Evolutionary conservation across 768 basidiomycete genomes (phyloP), one percentile per base, ranked within the genome.

Genomic region (Thelephora aurantiotincta): DNA sequence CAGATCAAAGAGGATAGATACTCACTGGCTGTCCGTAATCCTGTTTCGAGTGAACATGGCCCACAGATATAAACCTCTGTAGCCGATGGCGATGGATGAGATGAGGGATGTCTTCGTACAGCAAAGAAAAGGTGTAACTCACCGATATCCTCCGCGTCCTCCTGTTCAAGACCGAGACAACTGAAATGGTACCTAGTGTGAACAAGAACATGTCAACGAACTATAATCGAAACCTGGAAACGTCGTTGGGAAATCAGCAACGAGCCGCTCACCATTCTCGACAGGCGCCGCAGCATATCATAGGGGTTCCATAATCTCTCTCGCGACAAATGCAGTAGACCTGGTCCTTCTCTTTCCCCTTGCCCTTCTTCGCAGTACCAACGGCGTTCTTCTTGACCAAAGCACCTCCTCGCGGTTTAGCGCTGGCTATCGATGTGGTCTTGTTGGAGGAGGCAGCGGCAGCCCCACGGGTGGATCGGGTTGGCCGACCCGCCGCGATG

Each of bases 121-220:
- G 49, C 44, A 44, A 49, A 50, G 44, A 45, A 42, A 26, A 12
- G 35, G 18, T 16, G 48, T 49, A 11, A 75, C 85, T 69, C 61
- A 87, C 85, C 75, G 61, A 91, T 82, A 59, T 85, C 80, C 57
- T 79, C 79, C 7, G 87, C 87, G 53, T 80, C 72, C 45, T 70
- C 64, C 53, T 76, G 74, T 49, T 61, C 69, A 43, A 90, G 60
- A 50, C 74, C 65, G 9, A 89, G 70, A 63, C 88, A 91, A n/a
- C 65, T 63, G 55, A 90, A 90, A 61, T 91, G 88, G 62, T 78
- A 88, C 88, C 88, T 91, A 49, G 23, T 35, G 19, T 36, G 45
- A 47, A 42, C 46, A 19, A 16, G 42, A 35, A 14, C 14, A 41
- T 11, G 42, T 46, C 33, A 51, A 33, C 19, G 20, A 18, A 23